A percentile compares a stretch with the other conserved stretches of the same genome.
Evolutionary conservation across 2,329 filamentous ascomycete species (phyloP).

Genomic region (Hypocrella siamensis): DNA sequence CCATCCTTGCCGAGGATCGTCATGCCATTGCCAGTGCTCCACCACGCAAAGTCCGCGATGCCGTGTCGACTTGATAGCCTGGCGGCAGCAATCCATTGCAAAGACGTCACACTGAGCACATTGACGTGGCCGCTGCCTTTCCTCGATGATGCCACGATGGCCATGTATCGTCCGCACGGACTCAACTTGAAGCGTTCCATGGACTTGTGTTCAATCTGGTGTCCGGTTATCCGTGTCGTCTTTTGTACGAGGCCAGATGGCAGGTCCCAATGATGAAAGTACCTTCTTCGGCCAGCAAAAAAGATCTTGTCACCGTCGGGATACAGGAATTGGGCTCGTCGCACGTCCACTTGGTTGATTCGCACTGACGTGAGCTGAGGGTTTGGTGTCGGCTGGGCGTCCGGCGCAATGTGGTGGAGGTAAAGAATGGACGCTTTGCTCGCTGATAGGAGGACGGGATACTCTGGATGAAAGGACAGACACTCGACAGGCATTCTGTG

Average conservation of each 20-base stretch:
- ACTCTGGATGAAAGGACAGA: constrained; percentile 76
- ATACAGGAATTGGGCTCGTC: constrained; percentile 65
- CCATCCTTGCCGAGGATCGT: constrained; percentile 74
- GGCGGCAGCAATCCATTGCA: constrained; percentile 77
- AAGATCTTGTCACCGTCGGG: constrained; percentile 65
- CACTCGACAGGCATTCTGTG: constrained; percentile 70
- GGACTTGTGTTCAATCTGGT: constrained; percentile 65
- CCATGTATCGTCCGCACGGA: constrained; percentile 76
- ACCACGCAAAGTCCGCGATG: constrained; percentile 87
- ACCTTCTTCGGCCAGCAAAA: constrained; percentile 73
- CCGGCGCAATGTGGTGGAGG: constrained; percentile 75
- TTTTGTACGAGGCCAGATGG: constrained; percentile 70
- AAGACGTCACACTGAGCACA: constrained; percentile 60
- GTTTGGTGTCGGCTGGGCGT: constrained; percentile 62
- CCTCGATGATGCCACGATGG: constrained; percentile 59
- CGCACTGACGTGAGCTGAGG: constrained; percentile 84
- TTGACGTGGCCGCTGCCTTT: constrained; percentile 86
- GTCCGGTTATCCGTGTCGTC: constrained; percentile 58
- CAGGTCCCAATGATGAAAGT: constrained; percentile 92
- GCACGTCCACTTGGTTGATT: constrained; percentile 68
- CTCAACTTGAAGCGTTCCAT: constrained; percentile 88
- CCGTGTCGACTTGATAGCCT: constrained; percentile 70
- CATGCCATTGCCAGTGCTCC: constrained; percentile 68
- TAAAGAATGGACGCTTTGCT: constrained; percentile 74
- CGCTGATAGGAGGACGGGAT: constrained; percentile 79